Conservation (phyloP, 2,329 filamentous ascomycete species). For the Pezicula neosporulosa region DNA sequence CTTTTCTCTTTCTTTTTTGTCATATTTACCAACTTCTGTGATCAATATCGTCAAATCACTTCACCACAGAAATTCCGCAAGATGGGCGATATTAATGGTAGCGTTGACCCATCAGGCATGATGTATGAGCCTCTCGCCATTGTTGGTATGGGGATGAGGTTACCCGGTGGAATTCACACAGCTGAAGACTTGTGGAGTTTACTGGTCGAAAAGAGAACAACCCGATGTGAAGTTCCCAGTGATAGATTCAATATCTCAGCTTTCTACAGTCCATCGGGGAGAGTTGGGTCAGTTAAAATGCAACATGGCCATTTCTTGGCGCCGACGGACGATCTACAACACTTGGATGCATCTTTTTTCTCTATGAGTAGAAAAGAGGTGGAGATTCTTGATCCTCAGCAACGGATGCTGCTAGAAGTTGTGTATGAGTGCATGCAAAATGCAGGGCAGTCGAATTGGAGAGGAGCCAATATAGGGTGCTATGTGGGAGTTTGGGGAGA, state of each 20-base stretch:
- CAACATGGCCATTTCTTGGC: slow-evolving; percentile 26
- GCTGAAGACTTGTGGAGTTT: slow-evolving; percentile 28
- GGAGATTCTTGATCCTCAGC: slow-evolving; percentile 26
- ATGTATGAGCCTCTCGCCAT: slow-evolving; percentile 26
- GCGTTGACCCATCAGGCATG: neutral
- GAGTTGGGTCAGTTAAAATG: slow-evolving; percentile 7
- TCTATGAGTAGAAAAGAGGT: slow-evolving; percentile 26
- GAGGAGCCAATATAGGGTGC: slow-evolving; percentile 10
- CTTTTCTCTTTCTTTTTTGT: neutral
- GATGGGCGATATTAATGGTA: neutral
- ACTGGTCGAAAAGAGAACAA: slow-evolving; percentile 23
- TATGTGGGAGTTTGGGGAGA: slow-evolving; percentile 8
- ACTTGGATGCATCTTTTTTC: slow-evolving; percentile 31
- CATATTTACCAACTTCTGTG: neutral
- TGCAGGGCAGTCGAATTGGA: slow-evolving; percentile 7
- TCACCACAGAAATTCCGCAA: neutral
- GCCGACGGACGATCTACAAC: slow-evolving; percentile 16
- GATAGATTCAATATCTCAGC: slow-evolving; percentile 24
- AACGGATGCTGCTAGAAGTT: slow-evolving; percentile 16
- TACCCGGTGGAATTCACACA: slow-evolving; percentile 27
- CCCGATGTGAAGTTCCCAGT: slow-evolving; percentile 21
- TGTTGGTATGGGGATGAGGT: slow-evolving; percentile 29
- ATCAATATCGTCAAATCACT: neutral
- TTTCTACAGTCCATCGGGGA: slow-evolving; percentile 17
- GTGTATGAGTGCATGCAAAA: slow-evolving; percentile 13